Percentiles rank a stretch among this genome's conserved stretches.
phyloP scores from a whole-genome alignment of 75 land plant genomes.

The Sequoia sempervirens region DNA sequence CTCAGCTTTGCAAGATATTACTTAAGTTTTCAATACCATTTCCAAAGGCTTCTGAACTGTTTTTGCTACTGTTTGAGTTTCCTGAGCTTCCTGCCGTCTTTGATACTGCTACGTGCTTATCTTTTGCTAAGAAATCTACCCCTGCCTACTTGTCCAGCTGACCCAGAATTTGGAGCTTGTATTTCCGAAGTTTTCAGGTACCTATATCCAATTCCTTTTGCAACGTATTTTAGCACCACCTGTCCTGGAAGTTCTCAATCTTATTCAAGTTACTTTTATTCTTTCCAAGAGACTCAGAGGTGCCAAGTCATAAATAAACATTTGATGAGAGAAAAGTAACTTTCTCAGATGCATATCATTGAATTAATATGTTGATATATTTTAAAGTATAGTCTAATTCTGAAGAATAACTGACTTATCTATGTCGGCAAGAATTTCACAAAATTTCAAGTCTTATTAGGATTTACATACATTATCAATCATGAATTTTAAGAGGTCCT shows the following conservation, averaged over 20 bases:
- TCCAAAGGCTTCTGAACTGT: neutral
- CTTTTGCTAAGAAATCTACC: neutral
- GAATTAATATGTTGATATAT: neutral
- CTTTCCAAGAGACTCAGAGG: neutral
- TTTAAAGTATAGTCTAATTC: neutral
- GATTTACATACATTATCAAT: neutral
- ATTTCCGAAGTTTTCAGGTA: neutral
- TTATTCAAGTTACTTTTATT: neutral
- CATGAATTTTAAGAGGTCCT: neutral
- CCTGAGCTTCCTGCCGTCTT: neutral
- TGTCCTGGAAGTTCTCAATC: neutral
- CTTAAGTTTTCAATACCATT: neutral
- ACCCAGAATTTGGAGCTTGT: neutral
- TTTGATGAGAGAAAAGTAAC: neutral
- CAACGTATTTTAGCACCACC: neutral
- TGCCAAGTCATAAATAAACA: neutral
- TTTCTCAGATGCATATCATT: neutral
- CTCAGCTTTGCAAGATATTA: neutral
- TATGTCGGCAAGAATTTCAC: neutral
- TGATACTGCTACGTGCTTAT: neutral
- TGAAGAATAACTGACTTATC: neutral
- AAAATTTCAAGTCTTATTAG: neutral
- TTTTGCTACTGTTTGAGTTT: neutral
- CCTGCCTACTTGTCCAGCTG: neutral
- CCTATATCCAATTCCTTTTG: neutral